phyloP scores from a whole-genome alignment of 2,329 filamentous ascomycete species.

The Sclerotinia glacialis region DNA sequence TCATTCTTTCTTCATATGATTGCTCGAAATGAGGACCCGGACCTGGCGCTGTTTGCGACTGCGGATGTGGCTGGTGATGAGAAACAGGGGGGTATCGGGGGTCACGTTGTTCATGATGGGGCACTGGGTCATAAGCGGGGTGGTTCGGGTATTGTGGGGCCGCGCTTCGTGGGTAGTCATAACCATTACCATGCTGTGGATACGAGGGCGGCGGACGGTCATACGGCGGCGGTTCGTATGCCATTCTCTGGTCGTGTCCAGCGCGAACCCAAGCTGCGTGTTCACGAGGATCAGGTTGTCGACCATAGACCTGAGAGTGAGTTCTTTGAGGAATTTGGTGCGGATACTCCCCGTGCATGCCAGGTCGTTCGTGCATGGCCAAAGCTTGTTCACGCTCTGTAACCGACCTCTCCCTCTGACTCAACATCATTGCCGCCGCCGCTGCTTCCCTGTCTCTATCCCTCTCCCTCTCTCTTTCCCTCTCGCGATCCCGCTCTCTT shows the following conservation, averaged over 20 bases:
- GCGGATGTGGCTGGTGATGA: constrained; percentile 38
- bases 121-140: constrained; percentile 32
- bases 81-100: constrained; percentile 40
- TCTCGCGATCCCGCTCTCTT: constrained; percentile 41
- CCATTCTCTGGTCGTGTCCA: constrained; percentile 30
- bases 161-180: constrained; percentile 34
- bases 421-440: background rate
- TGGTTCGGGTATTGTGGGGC: constrained; percentile 33
- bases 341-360: constrained; percentile 30
- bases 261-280: constrained; percentile 36
- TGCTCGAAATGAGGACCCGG: constrained; percentile 39
- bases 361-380: constrained; percentile 32
- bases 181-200: constrained; percentile 27
- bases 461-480: constrained; percentile 38
- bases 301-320: constrained; percentile 30
- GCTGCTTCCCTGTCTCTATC: constrained; percentile 29
- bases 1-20: constrained; percentile 36
- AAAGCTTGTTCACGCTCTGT: constrained; percentile 42
- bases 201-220: constrained; percentile 23
- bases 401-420: constrained; percentile 6
- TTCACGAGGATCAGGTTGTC: constrained; percentile 34
- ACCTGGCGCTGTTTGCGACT: constrained; percentile 38
- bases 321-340: constrained; percentile 35
- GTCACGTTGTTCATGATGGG: constrained; percentile 31
- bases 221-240: constrained; percentile 25